Evolutionary conservation across 1,284 basidiomycete species (phyloP), one percentile per base, ranked within the genome.

Genomic region (Wallemia hederae): DNA sequence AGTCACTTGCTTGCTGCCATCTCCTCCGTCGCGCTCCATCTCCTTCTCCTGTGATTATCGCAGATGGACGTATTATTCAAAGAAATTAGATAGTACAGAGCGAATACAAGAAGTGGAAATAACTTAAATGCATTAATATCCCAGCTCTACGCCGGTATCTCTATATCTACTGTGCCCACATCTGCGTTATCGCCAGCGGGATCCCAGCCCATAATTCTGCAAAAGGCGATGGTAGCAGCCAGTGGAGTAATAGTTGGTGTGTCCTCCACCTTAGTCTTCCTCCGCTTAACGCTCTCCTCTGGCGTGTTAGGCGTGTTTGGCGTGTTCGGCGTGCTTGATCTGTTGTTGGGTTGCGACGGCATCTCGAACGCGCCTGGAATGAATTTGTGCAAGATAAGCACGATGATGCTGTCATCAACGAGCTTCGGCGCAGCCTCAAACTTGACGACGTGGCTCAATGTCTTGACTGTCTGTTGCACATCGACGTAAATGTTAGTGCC

Each of bases 401-500:
- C 39, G n/a, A 49, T 49, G 5, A 49, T n/a, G 39, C 9, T 49
- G 3, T 14, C 39, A 49, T 49, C 39, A 7, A 49, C n/a, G 9
- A 49, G 5, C 5, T 22, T 22, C 19, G 39, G 39, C n/a, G 11
- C 39, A 49, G n/a, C 14, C 39, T 49, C 39, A n/a, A 49, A 49
- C 56, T 58, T 58, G 56, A 58, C 56, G 7, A 58, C 5, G 2
- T 58, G 25, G 24, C 2, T 58, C 25, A 58, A 28, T 19, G 5
- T 26, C 24, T 58, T 58, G 2, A 58, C 27, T 14, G 56, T 58
- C 25, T 58, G 19, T 3, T 26, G 5, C 3, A 58, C 15, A 58
- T 58, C 56, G 24, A 58, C 56, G 56, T 11, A 58, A 14, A 58
- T 19, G n/a, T 26, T 28, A 7, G 15, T 59, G 27, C 67, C 65